Evolutionary conservation across 331 rosid genomes (phyloP).

Genomic region (Telfairia occidentalis): DNA sequence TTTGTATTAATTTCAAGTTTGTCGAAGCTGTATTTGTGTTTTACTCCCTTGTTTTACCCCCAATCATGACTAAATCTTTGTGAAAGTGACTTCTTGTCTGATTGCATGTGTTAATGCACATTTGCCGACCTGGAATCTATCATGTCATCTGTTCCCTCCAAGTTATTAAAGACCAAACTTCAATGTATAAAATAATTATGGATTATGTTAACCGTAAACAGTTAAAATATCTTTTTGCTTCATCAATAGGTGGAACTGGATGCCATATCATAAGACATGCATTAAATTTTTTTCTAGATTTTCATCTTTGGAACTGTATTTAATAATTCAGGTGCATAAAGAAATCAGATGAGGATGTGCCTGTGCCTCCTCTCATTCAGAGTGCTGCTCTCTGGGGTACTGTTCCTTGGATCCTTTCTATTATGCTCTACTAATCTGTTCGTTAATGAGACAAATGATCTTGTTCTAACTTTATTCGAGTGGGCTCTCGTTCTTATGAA

Average conservation of each 20-base stretch:
- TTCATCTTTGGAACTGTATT: neutral
- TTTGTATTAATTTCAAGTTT: neutral
- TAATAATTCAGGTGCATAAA: slow-evolving; percentile 45
- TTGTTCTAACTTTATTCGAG: neutral
- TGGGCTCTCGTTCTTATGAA: neutral
- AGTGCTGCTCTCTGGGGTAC: slow-evolving; percentile 95
- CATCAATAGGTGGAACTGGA: neutral
- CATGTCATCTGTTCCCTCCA: neutral
- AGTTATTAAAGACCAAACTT: neutral
- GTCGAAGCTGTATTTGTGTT: neutral
- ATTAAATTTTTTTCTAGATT: neutral
- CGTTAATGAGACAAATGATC: neutral
- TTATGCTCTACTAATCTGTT: neutral
- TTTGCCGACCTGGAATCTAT: neutral
- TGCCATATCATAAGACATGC: neutral
- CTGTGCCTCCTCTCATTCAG: slow-evolving; percentile 69
- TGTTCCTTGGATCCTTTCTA: slow-evolving; percentile 1
- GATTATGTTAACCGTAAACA: neutral
- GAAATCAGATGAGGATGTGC: slow-evolving; percentile 72
- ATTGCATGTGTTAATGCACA: neutral
- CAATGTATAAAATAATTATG: neutral
- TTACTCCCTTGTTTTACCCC: neutral
- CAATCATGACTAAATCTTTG: neutral
- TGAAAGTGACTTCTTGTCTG: neutral
- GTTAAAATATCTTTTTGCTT: neutral